These are phyloP conservation scores for Aspergillus fijiensis DNA, from an alignment of 2,329 filamentous ascomycete genomes.

Conservation along the genomic window DNA sequence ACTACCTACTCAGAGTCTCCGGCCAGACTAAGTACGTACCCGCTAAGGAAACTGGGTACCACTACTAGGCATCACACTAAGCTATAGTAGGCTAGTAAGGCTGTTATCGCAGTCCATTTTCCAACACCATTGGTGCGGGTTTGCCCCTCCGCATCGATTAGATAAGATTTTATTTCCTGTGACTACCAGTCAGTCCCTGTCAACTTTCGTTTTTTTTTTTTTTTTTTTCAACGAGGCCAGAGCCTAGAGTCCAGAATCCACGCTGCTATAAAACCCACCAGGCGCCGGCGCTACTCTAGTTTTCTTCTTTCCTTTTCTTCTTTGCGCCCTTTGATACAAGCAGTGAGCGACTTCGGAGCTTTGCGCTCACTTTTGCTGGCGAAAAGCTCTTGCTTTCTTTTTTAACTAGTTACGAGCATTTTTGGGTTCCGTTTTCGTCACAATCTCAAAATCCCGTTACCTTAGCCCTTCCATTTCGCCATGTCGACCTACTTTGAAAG, in stretches of 20 bases:
- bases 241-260: not conserved
- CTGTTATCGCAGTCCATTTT: not conserved
- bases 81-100: not conserved
- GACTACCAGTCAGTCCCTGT: not conserved
- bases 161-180: not conserved
- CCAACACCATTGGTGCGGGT: not conserved
- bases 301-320: constrained; percentile 4
- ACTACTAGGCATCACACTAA: not conserved
- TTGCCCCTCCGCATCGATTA: not conserved
- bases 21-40: not conserved
- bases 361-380: constrained; percentile 13
- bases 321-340: constrained; percentile 6
- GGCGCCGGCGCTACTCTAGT: not conserved
- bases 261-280: constrained; percentile 2
- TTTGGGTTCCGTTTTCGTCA: not conserved
- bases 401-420: no score
- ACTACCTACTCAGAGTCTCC: no score
- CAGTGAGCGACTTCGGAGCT: constrained; percentile 13
- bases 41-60: no score
- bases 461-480: not conserved
- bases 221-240: not conserved
- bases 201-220: not conserved
- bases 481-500: not conserved
- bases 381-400: constrained; percentile 7
- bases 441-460: not conserved